phyloP scores from a whole-genome alignment of 2,329 filamentous ascomycete genomes.

The Talaromyces funiculosus region DNA sequence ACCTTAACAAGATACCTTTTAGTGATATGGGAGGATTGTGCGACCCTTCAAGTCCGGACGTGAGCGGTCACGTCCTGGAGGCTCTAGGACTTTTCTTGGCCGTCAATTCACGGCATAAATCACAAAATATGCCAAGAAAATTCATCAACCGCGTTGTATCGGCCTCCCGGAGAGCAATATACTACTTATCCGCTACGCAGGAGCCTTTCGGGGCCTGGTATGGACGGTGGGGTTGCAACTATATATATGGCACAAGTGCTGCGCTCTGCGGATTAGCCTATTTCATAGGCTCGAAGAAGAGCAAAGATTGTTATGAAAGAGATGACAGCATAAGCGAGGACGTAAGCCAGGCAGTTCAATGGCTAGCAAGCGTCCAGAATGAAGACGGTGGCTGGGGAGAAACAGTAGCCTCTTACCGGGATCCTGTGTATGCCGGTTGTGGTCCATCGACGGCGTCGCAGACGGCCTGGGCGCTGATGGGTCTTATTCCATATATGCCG shows the following conservation, averaged over 20 bases:
- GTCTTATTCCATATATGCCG: conserved; percentile 19
- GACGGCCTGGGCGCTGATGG: conserved; percentile 31
- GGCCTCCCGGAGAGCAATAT: neutral
- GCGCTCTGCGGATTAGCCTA: conserved; percentile 26
- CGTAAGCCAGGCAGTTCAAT: conserved; percentile 15
- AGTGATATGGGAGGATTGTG: conserved; percentile 32
- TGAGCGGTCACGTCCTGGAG: conserved; percentile 31
- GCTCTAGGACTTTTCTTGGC: conserved; percentile 24
- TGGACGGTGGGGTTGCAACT: conserved; percentile 32
- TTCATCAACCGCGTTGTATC: neutral
- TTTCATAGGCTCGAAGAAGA: conserved; percentile 12
- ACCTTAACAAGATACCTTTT: conserved; percentile 33
- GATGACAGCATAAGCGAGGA: conserved; percentile 20
- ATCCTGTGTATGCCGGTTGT: neutral
- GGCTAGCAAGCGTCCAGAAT: neutral
- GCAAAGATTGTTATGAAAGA: neutral
- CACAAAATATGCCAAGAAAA: neutral
- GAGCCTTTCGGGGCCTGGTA: conserved; percentile 20
- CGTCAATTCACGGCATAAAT: neutral
- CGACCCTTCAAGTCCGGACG: conserved; percentile 29
- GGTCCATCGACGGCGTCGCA: conserved; percentile 27
- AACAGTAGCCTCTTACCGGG: neutral
- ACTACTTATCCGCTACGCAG: neutral
- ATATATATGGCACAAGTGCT: conserved; percentile 31
- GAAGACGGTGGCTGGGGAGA: neutral